Conservation (phyloP, 768 basidiomycete genomes). For the Boletus rubescentipes region DNA sequence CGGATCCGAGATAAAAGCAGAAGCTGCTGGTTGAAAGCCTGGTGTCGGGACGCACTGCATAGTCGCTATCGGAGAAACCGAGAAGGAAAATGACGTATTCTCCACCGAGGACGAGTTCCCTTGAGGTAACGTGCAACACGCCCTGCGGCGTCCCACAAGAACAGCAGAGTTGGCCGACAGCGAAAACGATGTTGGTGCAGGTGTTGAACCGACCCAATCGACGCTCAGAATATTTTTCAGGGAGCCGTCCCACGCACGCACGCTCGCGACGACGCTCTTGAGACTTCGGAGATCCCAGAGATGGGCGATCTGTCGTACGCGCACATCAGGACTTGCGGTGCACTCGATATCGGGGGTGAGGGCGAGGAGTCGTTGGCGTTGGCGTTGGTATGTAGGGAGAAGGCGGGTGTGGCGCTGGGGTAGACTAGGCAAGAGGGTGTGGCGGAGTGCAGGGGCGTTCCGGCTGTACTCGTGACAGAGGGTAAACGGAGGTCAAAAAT, state of each 20-base stretch:
- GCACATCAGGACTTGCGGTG: slow-evolving; percentile 64
- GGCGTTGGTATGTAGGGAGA: neutral
- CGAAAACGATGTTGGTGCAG: too few species aligned
- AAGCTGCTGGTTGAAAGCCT: too few species aligned
- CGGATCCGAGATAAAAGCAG: too few species aligned
- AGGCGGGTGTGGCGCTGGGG: neutral
- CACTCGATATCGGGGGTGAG: neutral
- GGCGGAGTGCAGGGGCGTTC: slow-evolving; percentile 57
- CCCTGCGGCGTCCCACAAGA: too few species aligned
- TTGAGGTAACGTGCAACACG: too few species aligned
- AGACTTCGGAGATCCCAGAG: slow-evolving; percentile 78
- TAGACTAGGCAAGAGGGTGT: slow-evolving; percentile 63
- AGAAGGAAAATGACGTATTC: too few species aligned
- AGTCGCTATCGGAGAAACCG: too few species aligned
- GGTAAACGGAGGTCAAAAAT: slow-evolving; percentile 65
- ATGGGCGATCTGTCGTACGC: slow-evolving; percentile 72
- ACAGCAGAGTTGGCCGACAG: too few species aligned
- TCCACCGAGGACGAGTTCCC: too few species aligned
- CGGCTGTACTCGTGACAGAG: slow-evolving; percentile 35
- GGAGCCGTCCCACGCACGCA: slow-evolving; percentile 55
- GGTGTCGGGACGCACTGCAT: too few species aligned
- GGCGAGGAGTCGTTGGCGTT: too few species aligned
- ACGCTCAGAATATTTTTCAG: slow-evolving; percentile 56
- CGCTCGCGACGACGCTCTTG: slow-evolving; percentile 60
- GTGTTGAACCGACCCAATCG: slow-evolving; percentile 58